phyloP scores from a whole-genome alignment of 495 filamentous ascomycete genomes.

The Cryomyces antarcticus region DNA sequence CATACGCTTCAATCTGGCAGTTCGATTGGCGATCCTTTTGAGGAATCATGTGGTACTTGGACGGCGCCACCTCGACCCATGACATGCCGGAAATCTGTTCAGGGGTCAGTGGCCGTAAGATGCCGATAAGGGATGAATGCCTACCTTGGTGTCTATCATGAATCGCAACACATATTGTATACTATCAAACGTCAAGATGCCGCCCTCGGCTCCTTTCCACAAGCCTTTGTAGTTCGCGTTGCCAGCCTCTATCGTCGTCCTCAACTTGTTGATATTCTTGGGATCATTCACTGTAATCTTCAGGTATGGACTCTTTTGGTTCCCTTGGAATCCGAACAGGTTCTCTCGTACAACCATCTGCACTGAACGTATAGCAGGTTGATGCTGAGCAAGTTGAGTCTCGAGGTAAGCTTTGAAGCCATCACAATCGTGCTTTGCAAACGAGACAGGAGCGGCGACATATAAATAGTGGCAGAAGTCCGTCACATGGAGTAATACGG shows the following conservation, averaged over 20 bases:
- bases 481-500: conserved; percentile 83
- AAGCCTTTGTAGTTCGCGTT: conserved; percentile 72
- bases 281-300: conserved; percentile 85
- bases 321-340: conserved; percentile 81
- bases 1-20: conserved; percentile 82
- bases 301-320: conserved; percentile 74
- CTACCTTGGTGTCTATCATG: conserved; percentile 83
- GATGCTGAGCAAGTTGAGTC: conserved; percentile 39
- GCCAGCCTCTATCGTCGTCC: conserved; percentile 49
- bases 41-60: conserved; percentile 46
- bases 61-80: conserved; percentile 74
- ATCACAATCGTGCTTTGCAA: conserved; percentile 54
- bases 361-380: conserved; percentile 48
- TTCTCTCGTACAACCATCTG: conserved; percentile 67
- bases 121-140: conserved; percentile 9
- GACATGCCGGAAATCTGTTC: conserved; percentile 69
- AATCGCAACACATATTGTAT: conserved; percentile 90
- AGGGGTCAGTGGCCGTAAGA: neutral
- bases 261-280: conserved; percentile 52
- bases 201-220: conserved; percentile 52
- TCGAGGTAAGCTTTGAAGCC: conserved; percentile 63
- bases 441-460: conserved; percentile 67
- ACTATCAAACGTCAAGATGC: conserved; percentile 73
- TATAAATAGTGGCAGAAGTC: conserved; percentile 95
- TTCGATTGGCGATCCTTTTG: conserved; percentile 50